Evolutionary conservation across 164 flowering plant genomes (phyloP).

Genomic region (Magnolia officinalis): DNA sequence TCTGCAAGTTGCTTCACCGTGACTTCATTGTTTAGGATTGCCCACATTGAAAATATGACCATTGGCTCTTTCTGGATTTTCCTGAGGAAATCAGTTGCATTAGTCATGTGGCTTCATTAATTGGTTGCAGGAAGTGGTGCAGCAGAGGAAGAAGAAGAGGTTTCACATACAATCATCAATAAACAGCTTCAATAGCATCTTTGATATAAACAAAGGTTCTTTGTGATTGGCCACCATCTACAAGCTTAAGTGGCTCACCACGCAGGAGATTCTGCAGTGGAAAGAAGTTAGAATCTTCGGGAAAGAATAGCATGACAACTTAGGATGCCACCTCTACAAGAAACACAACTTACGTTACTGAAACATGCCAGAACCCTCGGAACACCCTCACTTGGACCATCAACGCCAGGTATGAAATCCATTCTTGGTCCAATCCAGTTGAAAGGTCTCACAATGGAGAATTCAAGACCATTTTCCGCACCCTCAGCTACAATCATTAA

Average conservation of each 20-base stretch:
- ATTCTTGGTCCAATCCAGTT: constrained; percentile 73
- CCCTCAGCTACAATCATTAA: constrained; percentile 41
- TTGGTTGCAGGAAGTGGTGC: too few relatives aligned
- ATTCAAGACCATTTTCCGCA: constrained; percentile 55
- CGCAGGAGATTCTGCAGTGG: constrained; percentile 43
- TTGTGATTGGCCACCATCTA: constrained; percentile 61
- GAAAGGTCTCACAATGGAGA: constrained; percentile 62
- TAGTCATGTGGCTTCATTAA: not conserved
- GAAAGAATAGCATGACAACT: not conserved
- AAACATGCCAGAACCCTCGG: constrained; percentile 66
- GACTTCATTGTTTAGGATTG: constrained; percentile 31
- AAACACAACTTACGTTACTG: constrained; percentile 42
- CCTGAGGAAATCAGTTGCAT: constrained; percentile 5
- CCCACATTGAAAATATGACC: constrained; percentile 33
- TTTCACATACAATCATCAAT: constrained; percentile 48
- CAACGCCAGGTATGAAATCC: constrained; percentile 65
- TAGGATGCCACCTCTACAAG: not conserved
- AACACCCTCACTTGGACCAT: constrained; percentile 65
- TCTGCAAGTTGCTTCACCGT: constrained; percentile 29
- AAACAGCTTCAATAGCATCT: constrained; percentile 65
- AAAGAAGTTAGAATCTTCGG: not conserved
- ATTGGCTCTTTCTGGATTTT: constrained; percentile 24
- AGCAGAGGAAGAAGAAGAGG: not conserved
- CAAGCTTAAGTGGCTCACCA: constrained; percentile 57
- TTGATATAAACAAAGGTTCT: constrained; percentile 56